phyloP scores from a whole-genome alignment of 2,329 filamentous ascomycete genomes.

The Penicillium sp. region DNA sequence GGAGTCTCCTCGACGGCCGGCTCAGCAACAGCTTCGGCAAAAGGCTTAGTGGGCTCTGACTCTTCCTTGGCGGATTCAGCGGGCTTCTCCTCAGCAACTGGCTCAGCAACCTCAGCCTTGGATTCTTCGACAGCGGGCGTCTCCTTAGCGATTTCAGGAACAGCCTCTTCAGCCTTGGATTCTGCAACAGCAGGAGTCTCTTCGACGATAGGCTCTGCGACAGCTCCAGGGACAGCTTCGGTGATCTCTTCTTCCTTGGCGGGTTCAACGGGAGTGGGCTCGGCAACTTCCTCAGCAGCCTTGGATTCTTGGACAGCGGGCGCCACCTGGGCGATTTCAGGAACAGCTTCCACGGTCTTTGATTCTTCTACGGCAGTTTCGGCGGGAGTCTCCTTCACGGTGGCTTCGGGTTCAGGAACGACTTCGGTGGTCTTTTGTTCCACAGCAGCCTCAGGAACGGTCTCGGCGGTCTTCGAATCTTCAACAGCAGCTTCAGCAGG shows the following conservation, averaged over 20 bases:
- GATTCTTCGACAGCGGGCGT: neutral
- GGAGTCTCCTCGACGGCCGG: neutral
- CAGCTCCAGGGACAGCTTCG: no score
- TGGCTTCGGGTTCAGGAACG: conserved; percentile 3
- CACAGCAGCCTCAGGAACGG: neutral
- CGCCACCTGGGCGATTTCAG: conserved; percentile 9
- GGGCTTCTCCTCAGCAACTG: conserved; percentile 5
- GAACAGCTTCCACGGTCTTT: neutral
- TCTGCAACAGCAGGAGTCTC: no score
- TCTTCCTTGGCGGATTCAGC: neutral
- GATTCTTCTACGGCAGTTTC: neutral
- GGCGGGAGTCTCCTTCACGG: neutral
- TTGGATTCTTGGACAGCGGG: neutral
- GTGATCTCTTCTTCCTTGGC: conserved; percentile 3
- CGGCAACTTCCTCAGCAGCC: neutral
- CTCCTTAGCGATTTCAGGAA: neutral
- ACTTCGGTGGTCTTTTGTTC: conserved; percentile 1
- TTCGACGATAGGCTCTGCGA: neutral
- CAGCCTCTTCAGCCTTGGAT: neutral
- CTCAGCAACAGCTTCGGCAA: conserved; percentile 7
- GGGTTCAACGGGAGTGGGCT: neutral
- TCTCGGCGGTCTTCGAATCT: neutral
- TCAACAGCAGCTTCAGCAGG: neutral
- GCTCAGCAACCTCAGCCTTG: neutral
- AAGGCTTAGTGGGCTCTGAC: neutral